Evolutionary conservation across 164 flowering plant species (phyloP).

Genomic region (Vitis labrusca): DNA sequence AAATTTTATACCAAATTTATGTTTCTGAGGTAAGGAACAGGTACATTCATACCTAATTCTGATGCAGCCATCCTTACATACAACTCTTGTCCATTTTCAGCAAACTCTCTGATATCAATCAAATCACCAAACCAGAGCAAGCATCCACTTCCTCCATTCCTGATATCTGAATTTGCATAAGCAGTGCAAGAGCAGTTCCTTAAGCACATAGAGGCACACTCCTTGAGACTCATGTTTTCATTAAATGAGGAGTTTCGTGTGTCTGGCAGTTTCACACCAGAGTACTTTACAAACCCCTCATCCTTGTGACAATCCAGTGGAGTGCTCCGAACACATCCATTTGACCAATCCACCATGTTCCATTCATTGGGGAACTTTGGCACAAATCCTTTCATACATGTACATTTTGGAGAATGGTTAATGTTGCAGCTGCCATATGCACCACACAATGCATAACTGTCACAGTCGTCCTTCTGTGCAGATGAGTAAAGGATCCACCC

Average conservation of each 20-base stretch:
- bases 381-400: slow-evolving; percentile 19
- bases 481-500: too few relatives aligned
- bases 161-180: too few relatives aligned
- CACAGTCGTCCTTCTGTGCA: background rate
- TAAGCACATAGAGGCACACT: background rate
- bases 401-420: slow-evolving; percentile 7
- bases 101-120: slow-evolving; percentile 11
- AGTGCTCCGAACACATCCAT: slow-evolving; percentile 20
- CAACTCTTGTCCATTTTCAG: slow-evolving; percentile 2
- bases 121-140: slow-evolving; percentile 11
- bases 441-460: slow-evolving; percentile 11
- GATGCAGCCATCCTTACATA: slow-evolving; percentile 13
- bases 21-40: too few relatives aligned
- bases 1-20: too few relatives aligned
- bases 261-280: too few relatives aligned
- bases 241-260: slow-evolving; percentile 14
- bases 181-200: too few relatives aligned
- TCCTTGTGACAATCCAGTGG: slow-evolving; percentile 8
- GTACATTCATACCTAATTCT: slow-evolving; percentile 7
- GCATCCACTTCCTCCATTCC: slow-evolving; percentile 9
- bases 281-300: slow-evolving; percentile 15
- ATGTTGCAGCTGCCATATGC: slow-evolving; percentile 5
- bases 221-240: background rate
- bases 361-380: slow-evolving; percentile 19
- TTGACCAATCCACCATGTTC: slow-evolving; percentile 10